A percentile compares a stretch with the other conserved stretches of the same genome.
phyloP scores from a whole-genome alignment of 1,284 basidiomycete genomes.

The Dichomitus squalens region DNA sequence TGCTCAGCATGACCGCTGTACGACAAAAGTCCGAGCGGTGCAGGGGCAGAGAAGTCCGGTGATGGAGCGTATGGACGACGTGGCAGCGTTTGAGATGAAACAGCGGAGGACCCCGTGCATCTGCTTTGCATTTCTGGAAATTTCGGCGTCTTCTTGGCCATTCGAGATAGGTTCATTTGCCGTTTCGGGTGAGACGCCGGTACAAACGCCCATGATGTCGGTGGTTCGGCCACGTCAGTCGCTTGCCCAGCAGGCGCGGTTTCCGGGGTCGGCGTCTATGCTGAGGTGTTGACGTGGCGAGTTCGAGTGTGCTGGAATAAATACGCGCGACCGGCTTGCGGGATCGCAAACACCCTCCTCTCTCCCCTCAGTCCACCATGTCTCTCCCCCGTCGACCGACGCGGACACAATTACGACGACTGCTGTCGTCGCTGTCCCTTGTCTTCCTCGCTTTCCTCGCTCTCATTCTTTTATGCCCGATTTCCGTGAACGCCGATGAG shows the following conservation, averaged over 20 bases:
- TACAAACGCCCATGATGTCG: neutral
- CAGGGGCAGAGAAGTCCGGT: conserved; percentile 11
- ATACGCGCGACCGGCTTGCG: conserved; percentile 16
- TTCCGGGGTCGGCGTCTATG: conserved; percentile 12
- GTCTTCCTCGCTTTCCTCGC: conserved; percentile 66
- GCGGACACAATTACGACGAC: conserved; percentile 57
- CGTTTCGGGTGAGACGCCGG: no score
- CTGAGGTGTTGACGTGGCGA: conserved; percentile 26
- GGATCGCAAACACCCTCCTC: conserved; percentile 15
- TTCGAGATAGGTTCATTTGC: no score
- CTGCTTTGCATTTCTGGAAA: conserved; percentile 15
- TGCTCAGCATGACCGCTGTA: conserved; percentile 1
- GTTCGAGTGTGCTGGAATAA: conserved; percentile 9
- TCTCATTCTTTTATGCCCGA: conserved; percentile 62
- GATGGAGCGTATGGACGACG: conserved; percentile 15
- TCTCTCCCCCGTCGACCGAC: conserved; percentile 48
- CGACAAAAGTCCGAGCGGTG: conserved; percentile 18
- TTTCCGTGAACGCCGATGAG: conserved; percentile 54
- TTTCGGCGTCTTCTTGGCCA: conserved; percentile 6
- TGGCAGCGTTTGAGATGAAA: conserved; percentile 12
- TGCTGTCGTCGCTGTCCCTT: conserved; percentile 67
- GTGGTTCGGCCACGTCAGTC: conserved; percentile 15
- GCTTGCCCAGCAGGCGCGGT: conserved; percentile 2
- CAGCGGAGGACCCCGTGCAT: conserved; percentile 13
- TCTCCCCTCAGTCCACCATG: conserved; percentile 35